A percentile compares a stretch with the other conserved stretches of the same genome.
Evolutionary conservation across 768 basidiomycete genomes (phyloP).

Genomic region (Myochromella boudieri): DNA sequence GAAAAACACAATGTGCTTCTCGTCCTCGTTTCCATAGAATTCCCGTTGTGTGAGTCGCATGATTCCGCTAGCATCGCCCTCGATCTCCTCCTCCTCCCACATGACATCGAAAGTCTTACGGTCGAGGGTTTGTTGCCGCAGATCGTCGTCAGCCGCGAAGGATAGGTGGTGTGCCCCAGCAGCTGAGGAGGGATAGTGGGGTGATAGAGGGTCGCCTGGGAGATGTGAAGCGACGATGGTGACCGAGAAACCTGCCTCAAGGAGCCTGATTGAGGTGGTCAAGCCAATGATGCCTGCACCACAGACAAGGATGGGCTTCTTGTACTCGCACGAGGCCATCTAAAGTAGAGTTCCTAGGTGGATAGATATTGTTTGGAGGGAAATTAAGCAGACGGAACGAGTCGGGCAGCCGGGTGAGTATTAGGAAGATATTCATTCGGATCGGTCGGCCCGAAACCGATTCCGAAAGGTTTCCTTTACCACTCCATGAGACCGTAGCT

Average conservation of each 20-base stretch:
- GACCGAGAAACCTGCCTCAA: conserved; percentile 12
- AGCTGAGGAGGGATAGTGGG: conserved; percentile 13
- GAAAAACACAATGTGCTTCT: conserved; percentile 14
- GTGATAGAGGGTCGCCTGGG: conserved; percentile 12
- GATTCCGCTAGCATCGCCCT: conserved; percentile 8
- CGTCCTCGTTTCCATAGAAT: conserved; percentile 12
- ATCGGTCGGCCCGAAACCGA: no score
- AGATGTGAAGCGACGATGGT: conserved; percentile 10
- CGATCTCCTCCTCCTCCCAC: conserved; percentile 16
- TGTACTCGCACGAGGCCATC: neutral
- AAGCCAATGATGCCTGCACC: conserved; percentile 16
- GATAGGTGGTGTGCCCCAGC: conserved; percentile 17
- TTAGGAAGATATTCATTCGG: no score
- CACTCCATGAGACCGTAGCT: no score
- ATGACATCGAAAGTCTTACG: conserved; percentile 14
- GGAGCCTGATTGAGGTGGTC: conserved; percentile 14
- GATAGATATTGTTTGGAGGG: no score
- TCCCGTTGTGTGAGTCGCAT: conserved; percentile 13
- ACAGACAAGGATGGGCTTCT: conserved; percentile 9
- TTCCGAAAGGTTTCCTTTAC: no score
- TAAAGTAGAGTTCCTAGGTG: no score
- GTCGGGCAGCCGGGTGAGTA: no score
- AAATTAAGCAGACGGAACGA: no score
- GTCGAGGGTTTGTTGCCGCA: conserved; percentile 11
- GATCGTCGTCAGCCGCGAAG: conserved; percentile 16